A percentile compares a stretch with the other conserved stretches of the same genome.
These are phyloP conservation scores for Candida tibetensis DNA, from an alignment of 805 yeast species.

Conservation along the genomic window DNA sequence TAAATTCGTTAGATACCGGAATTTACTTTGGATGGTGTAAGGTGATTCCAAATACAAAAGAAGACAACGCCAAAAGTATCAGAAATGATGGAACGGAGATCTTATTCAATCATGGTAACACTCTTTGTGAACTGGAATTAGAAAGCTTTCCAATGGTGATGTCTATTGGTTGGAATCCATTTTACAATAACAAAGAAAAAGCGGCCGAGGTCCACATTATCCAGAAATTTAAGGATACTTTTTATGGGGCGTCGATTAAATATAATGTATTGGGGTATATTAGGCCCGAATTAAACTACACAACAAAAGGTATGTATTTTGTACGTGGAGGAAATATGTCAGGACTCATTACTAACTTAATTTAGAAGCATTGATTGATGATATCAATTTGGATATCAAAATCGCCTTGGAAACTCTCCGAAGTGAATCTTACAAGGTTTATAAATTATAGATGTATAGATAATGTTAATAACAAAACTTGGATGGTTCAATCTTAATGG, in stretches of 20 bases:
- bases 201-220: slow-evolving; percentile 87
- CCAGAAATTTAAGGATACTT: slow-evolving; percentile 62
- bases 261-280: slow-evolving; percentile 81
- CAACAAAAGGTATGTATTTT: slow-evolving; percentile 48
- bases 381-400: slow-evolving; percentile 75
- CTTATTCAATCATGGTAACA: slow-evolving; percentile 59
- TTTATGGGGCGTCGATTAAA: slow-evolving; percentile 78
- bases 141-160: slow-evolving; percentile 80
- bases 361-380: slow-evolving; percentile 75
- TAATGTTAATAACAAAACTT: not conserved
- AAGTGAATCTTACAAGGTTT: slow-evolving; percentile 15
- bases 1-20: slow-evolving; percentile 59
- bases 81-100: slow-evolving; percentile 26
- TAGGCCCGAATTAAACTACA: slow-evolving; percentile 86
- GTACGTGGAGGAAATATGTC: not conserved
- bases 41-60: slow-evolving; percentile 11
- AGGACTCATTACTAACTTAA: slow-evolving; percentile 16
- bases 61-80: slow-evolving; percentile 6
- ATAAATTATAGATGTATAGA: not conserved
- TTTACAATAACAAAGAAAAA: slow-evolving; percentile 72
- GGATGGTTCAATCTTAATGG: no score
- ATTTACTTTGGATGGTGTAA: slow-evolving; percentile 84
- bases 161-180: slow-evolving; percentile 96
- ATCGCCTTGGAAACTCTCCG: slow-evolving; percentile 55
- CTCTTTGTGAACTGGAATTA: slow-evolving; percentile 42